These are phyloP conservation scores for Aciculosporium take DNA, from an alignment of 2,329 filamentous ascomycete genomes.

Conservation along the genomic window DNA sequence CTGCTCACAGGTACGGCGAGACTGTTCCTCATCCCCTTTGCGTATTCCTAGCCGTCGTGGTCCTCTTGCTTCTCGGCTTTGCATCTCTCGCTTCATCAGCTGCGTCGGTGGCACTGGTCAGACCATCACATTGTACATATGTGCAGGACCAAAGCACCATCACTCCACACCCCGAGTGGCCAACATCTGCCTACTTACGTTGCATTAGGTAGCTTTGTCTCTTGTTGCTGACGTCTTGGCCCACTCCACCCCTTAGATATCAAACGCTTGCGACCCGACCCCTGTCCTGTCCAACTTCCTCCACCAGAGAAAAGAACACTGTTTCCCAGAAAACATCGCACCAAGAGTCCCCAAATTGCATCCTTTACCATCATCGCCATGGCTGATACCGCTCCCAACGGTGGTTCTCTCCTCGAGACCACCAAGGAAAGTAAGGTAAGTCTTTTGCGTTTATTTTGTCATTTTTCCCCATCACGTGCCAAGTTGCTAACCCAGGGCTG, in stretches of 20 bases:
- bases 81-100: conserved; percentile 2
- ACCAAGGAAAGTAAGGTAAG: conserved; percentile 41
- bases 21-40: conserved; percentile 3
- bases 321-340: background rate
- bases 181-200: too few species aligned
- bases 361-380: conserved; percentile 7
- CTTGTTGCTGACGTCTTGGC: conserved; percentile 4
- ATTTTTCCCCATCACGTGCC: background rate
- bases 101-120: background rate
- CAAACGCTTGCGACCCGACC: conserved; percentile 5
- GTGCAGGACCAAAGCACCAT: background rate
- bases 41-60: conserved; percentile 5
- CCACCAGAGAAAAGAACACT: conserved; percentile 2
- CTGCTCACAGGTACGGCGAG: conserved; percentile 3
- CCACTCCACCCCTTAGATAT: conserved; percentile 7
- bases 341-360: conserved; percentile 2
- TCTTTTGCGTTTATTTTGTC: conserved; percentile 8
- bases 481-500: background rate
- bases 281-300: conserved; percentile 3
- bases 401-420: conserved; percentile 28
- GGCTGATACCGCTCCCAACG: conserved; percentile 29
- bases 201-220: conserved; percentile 3
- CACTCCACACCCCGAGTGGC: too few species aligned
- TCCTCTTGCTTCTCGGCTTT: background rate
- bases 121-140: too few species aligned